These are phyloP conservation scores for Fusarium pseudonygamai DNA, from an alignment of 2,329 filamentous ascomycete genomes.

Conservation along the genomic window DNA sequence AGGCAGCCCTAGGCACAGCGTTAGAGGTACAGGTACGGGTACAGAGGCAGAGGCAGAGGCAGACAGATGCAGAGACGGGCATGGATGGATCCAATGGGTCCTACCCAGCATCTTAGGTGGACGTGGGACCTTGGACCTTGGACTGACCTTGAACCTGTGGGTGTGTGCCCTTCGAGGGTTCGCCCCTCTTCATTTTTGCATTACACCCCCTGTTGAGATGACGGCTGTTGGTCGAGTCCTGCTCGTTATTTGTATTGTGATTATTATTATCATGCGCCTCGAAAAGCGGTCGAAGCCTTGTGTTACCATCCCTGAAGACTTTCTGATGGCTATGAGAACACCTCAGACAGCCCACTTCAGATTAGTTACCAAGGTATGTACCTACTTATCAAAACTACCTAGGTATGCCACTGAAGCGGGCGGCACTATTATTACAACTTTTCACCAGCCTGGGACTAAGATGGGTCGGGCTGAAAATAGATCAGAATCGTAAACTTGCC, in stretches of 20 bases:
- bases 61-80: conserved; percentile 12
- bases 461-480: not conserved
- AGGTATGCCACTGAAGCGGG: not conserved
- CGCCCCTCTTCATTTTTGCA: conserved; percentile 24
- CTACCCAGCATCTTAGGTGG: conserved; percentile 18
- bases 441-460: not conserved
- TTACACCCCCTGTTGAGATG: conserved; percentile 39
- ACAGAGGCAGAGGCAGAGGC: not conserved
- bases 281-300: conserved; percentile 39
- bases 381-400: not conserved
- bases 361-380: no score
- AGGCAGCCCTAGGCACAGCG: conserved; percentile 20
- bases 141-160: conserved; percentile 23
- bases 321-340: not conserved
- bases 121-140: conserved; percentile 11
- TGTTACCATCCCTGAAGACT: conserved; percentile 33
- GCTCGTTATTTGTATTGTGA: conserved; percentile 29
- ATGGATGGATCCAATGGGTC: conserved; percentile 2
- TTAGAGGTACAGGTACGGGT: conserved; percentile 20
- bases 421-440: not conserved
- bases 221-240: conserved; percentile 37
- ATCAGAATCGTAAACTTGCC: not conserved
- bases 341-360: not conserved
- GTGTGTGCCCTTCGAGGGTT: conserved; percentile 40
- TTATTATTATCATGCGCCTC: conserved; percentile 38